Conservation (phyloP, 495 filamentous ascomycete genomes). For the Aspergillus nanangensis region DNA sequence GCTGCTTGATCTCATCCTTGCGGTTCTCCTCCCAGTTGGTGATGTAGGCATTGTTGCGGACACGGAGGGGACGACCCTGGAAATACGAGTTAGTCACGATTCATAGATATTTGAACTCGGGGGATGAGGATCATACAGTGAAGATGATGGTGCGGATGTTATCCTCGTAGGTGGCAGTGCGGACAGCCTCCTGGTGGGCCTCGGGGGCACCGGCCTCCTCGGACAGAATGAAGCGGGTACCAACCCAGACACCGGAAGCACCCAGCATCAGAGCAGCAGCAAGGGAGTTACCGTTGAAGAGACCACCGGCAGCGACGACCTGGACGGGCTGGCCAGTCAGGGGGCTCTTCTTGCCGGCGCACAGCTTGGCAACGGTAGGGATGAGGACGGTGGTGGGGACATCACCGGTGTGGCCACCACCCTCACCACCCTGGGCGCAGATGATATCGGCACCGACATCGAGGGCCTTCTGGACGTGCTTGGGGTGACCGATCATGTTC, state of each 20-base stretch:
- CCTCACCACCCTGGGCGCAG: slow-evolving; percentile 90
- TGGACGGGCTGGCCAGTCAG: slow-evolving; percentile 83
- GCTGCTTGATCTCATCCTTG: slow-evolving; percentile 79
- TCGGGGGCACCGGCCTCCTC: slow-evolving; percentile 93
- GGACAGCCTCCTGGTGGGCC: slow-evolving; percentile 94
- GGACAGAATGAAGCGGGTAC: slow-evolving; percentile 88
- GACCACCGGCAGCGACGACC: slow-evolving; percentile 89
- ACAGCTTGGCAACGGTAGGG: slow-evolving; percentile 81
- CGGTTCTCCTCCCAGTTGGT: slow-evolving; percentile 94
- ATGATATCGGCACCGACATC: slow-evolving; percentile 87
- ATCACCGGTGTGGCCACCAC: slow-evolving; percentile 87
- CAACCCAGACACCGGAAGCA: slow-evolving; percentile 90
- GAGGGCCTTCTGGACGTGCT: slow-evolving; percentile 92
- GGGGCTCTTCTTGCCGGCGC: slow-evolving; percentile 76
- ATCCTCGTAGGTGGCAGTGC: slow-evolving; percentile 88
- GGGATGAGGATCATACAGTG: slow-evolving; percentile 51
- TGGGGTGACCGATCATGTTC: slow-evolving; percentile 99
- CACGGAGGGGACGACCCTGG: slow-evolving; percentile 88
- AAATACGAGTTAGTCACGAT: slow-evolving; percentile 16
- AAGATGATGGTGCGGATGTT: slow-evolving; percentile 97
- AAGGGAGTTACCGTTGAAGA: slow-evolving; percentile 88
- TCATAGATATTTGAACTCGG: not conserved
- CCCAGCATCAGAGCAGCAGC: slow-evolving; percentile 91
- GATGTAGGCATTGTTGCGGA: slow-evolving; percentile 91
- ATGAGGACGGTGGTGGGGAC: slow-evolving; percentile 86